Percentiles rank a stretch among this genome's conserved stretches.
phyloP scores from a whole-genome alignment of 768 basidiomycete genomes.

The Psilocybe sp. region DNA sequence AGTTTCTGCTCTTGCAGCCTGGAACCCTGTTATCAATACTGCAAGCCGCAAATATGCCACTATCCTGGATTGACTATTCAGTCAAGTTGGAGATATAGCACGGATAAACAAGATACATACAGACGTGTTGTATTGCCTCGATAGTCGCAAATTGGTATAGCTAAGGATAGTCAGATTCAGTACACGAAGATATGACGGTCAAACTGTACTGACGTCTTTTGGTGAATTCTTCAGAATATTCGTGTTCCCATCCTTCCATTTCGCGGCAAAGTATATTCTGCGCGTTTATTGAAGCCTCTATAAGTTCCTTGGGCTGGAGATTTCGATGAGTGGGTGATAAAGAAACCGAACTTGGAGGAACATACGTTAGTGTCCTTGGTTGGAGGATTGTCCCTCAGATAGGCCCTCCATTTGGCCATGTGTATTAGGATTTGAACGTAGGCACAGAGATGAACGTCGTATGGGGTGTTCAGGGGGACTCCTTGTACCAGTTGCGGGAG shows the following conservation, averaged over 20 bases:
- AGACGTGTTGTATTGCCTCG: constrained; percentile 42
- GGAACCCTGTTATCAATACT: constrained; percentile 54
- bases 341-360: background rate
- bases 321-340: background rate
- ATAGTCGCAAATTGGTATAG: constrained; percentile 40
- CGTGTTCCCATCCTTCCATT: constrained; percentile 36
- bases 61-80: constrained; percentile 32
- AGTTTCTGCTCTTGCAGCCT: constrained; percentile 38
- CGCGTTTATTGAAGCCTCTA: constrained; percentile 31
- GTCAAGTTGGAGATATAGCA: background rate
- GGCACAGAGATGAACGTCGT: constrained; percentile 47
- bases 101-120: constrained; percentile 20
- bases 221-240: constrained; percentile 36
- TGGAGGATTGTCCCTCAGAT: constrained; percentile 9
- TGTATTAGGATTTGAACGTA: constrained; percentile 50
- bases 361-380: background rate
- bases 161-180: constrained; percentile 17
- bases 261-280: constrained; percentile 35
- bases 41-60: constrained; percentile 55
- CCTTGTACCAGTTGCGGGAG: constrained; percentile 47
- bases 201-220: constrained; percentile 28
- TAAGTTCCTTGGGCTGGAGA: constrained; percentile 31
- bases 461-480: constrained; percentile 37
- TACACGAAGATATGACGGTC: background rate
- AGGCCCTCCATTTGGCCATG: constrained; percentile 43